These are phyloP conservation scores for Alternaria alternata DNA, from an alignment of 2,329 filamentous ascomycete species.

Conservation along the genomic window DNA sequence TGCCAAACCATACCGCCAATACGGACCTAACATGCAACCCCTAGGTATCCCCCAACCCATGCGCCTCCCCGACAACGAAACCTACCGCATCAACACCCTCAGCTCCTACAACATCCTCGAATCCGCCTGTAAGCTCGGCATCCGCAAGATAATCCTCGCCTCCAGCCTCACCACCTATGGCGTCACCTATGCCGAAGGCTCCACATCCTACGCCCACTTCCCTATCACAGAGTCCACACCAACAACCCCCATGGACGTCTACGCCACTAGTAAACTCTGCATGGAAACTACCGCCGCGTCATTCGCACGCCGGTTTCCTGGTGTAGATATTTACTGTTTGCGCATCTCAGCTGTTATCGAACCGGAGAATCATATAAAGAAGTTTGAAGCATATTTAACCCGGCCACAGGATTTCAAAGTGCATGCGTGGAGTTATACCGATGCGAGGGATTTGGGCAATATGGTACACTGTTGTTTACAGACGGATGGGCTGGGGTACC, in stretches of 20 bases:
- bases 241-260: constrained; percentile 66
- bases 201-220: constrained; percentile 63
- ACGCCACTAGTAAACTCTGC: constrained; percentile 66
- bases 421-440: constrained; percentile 69
- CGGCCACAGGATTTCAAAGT: constrained; percentile 60
- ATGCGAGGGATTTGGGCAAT: constrained; percentile 66
- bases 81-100: constrained; percentile 55
- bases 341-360: constrained; percentile 68
- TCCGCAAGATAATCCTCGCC: constrained; percentile 68
- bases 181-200: constrained; percentile 64
- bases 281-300: constrained; percentile 64
- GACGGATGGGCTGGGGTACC: constrained; percentile 65
- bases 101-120: constrained; percentile 66
- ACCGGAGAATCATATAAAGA: constrained; percentile 62
- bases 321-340: constrained; percentile 65
- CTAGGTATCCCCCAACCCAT: constrained; percentile 61
- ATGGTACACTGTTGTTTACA: constrained; percentile 65
- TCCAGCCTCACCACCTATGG: constrained; percentile 67
- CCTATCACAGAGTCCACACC: constrained; percentile 67
- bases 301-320: constrained; percentile 62
- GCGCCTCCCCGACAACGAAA: constrained; percentile 67
- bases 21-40: background rate
- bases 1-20: background rate
- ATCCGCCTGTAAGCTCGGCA: constrained; percentile 66
- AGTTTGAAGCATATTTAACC: constrained; percentile 59